phyloP scores from a whole-genome alignment of 2,329 filamentous ascomycete species.

The Penicillium sumatraense region DNA sequence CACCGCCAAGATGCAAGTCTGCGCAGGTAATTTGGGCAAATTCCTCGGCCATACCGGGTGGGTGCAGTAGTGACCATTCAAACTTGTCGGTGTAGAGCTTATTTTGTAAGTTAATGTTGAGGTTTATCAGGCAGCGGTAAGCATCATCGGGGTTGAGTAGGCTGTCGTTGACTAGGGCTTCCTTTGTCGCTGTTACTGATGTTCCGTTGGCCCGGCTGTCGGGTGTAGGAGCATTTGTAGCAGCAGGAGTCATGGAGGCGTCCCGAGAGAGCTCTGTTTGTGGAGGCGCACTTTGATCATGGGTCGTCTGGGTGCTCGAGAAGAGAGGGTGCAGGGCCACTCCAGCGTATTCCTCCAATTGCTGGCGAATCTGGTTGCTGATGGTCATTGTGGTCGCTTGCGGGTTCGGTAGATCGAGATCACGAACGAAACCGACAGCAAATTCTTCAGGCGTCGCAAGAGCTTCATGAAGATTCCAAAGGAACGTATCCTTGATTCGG shows the following conservation, averaged over 20 bases:
- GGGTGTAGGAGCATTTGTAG: slow-evolving; percentile 60
- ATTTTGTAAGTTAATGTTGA: slow-evolving; percentile 91
- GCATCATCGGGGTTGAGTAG: slow-evolving; percentile 89
- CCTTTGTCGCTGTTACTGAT: slow-evolving; percentile 37
- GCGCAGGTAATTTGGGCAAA: slow-evolving; percentile 93
- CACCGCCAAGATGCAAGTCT: slow-evolving; percentile 83
- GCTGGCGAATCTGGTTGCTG: slow-evolving; percentile 90
- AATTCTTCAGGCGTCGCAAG: slow-evolving; percentile 95
- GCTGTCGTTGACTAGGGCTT: slow-evolving; percentile 63
- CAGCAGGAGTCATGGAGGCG: slow-evolving; percentile 58
- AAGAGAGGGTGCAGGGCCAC: slow-evolving; percentile 93
- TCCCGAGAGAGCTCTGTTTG: slow-evolving; percentile 54
- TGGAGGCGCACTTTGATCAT: slow-evolving; percentile 20
- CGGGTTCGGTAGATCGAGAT: slow-evolving; percentile 85
- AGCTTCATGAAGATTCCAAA: slow-evolving; percentile 97
- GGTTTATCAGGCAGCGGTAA: slow-evolving; percentile 87
- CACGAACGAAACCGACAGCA: slow-evolving; percentile 85
- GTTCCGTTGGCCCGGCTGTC: slow-evolving; percentile 49
- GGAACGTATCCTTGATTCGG: slow-evolving; percentile 89
- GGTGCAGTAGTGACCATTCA: slow-evolving; percentile 93
- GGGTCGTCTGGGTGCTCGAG: slow-evolving; percentile 55
- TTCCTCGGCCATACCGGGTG: slow-evolving; percentile 85
- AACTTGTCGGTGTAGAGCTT: slow-evolving; percentile 96
- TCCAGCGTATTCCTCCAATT: slow-evolving; percentile 93
- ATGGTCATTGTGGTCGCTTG: slow-evolving; percentile 75